Evolutionary conservation across 805 yeast genomes (phyloP).

Genomic region (Zygoascus biomembranicola): DNA sequence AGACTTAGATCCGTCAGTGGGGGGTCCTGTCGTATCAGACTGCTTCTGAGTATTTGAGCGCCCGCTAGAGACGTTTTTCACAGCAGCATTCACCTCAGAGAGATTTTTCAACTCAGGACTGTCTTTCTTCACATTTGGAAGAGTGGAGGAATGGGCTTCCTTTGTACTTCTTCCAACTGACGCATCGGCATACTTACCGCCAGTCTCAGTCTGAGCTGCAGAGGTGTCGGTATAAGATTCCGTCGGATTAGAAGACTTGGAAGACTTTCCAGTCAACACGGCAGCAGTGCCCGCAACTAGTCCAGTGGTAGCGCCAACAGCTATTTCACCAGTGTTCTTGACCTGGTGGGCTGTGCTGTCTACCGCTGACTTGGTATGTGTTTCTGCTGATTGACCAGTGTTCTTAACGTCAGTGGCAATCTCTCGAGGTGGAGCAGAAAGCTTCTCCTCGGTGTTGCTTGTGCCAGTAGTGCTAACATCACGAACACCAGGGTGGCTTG

Average conservation of each 20-base stretch:
- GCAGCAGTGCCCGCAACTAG: constrained; percentile 7
- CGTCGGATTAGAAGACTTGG: background rate
- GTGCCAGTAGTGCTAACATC: background rate
- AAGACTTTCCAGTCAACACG: constrained; percentile 1
- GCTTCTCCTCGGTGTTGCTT: background rate
- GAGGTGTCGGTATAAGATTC: background rate
- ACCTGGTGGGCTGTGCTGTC: background rate
- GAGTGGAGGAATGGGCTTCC: no score
- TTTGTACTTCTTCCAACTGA: no score
- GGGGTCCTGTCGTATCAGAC: no score
- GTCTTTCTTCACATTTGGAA: no score
- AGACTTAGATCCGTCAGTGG: no score
- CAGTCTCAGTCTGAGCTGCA: background rate
- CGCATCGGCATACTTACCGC: background rate
- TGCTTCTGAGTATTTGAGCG: no score
- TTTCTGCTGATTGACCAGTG: no score
- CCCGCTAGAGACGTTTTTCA: no score
- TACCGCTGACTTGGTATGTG: background rate
- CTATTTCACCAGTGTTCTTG: background rate
- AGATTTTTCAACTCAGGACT: no score
- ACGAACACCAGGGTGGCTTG: background rate
- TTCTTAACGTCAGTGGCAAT: no score
- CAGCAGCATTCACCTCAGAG: no score
- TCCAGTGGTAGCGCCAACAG: background rate
- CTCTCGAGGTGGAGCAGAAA: no score